Evolutionary conservation across 495 filamentous ascomycete species (phyloP).

Genomic region (Annulohypoxylon moriforme): DNA sequence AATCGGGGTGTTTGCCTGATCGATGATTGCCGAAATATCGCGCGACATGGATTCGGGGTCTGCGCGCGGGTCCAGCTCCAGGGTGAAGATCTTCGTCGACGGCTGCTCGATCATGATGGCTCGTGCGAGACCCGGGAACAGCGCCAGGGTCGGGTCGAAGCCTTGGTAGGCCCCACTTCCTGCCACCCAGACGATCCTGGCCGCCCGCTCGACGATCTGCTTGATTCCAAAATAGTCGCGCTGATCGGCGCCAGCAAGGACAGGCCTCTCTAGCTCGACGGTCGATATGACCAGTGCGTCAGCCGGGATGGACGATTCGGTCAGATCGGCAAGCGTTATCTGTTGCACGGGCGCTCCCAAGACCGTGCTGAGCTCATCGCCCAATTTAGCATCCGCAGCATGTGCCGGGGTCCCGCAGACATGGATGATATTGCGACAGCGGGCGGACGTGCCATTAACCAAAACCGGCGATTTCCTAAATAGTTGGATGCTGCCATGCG

Average conservation of each 20-base stretch:
- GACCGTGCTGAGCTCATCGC: neutral
- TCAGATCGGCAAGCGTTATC: slow-evolving; percentile 2
- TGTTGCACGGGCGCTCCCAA: neutral
- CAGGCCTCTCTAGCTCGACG: slow-evolving; percentile 37
- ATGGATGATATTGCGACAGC: neutral
- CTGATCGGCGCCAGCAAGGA: slow-evolving; percentile 43
- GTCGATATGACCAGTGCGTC: slow-evolving; percentile 32
- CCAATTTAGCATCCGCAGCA: neutral
- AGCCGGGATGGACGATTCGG: neutral
- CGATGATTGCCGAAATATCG: slow-evolving; percentile 10
- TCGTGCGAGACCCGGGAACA: slow-evolving; percentile 49
- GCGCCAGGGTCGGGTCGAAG: slow-evolving; percentile 39
- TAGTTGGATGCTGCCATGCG: slow-evolving; percentile 14
- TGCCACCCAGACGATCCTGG: slow-evolving; percentile 50
- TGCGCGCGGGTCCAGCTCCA: slow-evolving; percentile 43
- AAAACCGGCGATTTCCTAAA: neutral
- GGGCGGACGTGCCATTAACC: neutral
- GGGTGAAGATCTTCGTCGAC: slow-evolving; percentile 45
- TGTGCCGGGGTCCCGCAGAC: slow-evolving; percentile 6
- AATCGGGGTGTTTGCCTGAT: slow-evolving; percentile 5
- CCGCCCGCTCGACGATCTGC: slow-evolving; percentile 45
- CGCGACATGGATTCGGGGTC: neutral
- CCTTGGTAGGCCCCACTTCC: slow-evolving; percentile 37
- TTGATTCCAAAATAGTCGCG: slow-evolving; percentile 46
- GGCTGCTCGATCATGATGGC: slow-evolving; percentile 52